A percentile compares a stretch with the other conserved stretches of the same genome.
These are phyloP conservation scores for Aspergillus candidus DNA, from an alignment of 2,329 filamentous ascomycete species.

Conservation along the genomic window DNA sequence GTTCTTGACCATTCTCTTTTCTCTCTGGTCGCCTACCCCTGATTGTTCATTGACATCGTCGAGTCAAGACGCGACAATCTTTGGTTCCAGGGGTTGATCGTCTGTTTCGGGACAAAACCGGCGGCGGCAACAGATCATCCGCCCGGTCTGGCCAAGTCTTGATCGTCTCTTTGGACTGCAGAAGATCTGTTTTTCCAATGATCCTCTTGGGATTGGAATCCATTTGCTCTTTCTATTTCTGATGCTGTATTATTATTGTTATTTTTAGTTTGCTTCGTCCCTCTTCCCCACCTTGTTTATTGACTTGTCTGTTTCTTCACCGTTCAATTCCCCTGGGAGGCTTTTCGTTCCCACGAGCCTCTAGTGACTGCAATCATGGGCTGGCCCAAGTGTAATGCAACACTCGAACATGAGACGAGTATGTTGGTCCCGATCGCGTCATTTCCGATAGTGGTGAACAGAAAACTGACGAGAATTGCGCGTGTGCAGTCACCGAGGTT, in stretches of 20 bases:
- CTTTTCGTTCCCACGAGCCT: slow-evolving; percentile 5
- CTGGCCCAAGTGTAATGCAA: slow-evolving; percentile 48
- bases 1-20: too few species aligned
- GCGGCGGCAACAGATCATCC: background rate
- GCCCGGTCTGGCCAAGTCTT: too few species aligned
- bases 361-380: slow-evolving; percentile 28
- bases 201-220: background rate
- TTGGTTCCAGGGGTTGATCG: slow-evolving; percentile 7
- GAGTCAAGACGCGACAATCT: background rate
- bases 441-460: background rate
- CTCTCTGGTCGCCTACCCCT: background rate
- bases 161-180: too few species aligned
- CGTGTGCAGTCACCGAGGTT: slow-evolving; percentile 39
- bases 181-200: too few species aligned
- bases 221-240: too few species aligned
- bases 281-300: background rate
- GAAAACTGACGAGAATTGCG: slow-evolving; percentile 8
- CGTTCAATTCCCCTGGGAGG: slow-evolving; percentile 3
- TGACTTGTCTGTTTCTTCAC: slow-evolving; percentile 8
- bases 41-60: too few species aligned
- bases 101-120: slow-evolving; percentile 7
- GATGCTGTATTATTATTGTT: too few species aligned
- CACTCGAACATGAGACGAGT: slow-evolving; percentile 43
- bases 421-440: slow-evolving; percentile 8
- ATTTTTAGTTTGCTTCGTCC: too few species aligned